Conservation (phyloP, 2,329 filamentous ascomycete genomes). For the Sphaerulina musiva region DNA sequence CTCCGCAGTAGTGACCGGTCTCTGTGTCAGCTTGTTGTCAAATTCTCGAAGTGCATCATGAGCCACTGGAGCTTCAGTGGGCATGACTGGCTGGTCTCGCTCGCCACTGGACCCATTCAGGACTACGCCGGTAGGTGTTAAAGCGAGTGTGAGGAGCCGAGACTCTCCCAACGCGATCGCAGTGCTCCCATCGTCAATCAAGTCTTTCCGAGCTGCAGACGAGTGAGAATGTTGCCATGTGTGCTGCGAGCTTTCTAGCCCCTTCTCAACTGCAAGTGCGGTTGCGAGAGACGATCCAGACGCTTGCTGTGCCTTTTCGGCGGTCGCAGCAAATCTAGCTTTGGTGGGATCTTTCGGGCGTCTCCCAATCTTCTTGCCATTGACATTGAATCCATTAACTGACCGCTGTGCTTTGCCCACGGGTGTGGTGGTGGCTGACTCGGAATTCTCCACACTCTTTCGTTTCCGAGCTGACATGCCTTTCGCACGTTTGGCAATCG, state of each 20-base stretch:
- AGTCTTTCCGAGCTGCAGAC: no score
- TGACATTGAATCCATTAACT: not conserved
- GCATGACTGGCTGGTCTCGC: no score
- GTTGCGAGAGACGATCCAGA: not conserved
- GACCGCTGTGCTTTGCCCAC: not conserved
- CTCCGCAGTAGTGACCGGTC: not conserved
- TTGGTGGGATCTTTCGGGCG: not conserved
- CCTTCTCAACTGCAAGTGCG: no score
- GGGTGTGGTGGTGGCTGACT: not conserved
- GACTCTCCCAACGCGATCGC: no score
- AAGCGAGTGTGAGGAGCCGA: no score
- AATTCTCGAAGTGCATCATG: no score
- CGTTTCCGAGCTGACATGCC: not conserved
- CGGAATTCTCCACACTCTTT: not conserved
- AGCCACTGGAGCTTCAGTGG: no score
- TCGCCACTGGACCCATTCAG: no score
- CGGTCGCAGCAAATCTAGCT: not conserved
- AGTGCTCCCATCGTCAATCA: no score
- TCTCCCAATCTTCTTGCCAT: conserved; percentile 2
- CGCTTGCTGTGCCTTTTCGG: not conserved
- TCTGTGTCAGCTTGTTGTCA: not conserved
- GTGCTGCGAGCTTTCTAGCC: no score
- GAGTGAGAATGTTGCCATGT: no score
- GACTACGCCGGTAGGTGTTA: no score
- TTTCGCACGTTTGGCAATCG: not conserved